Evolutionary conservation across 2,329 filamentous ascomycete species (phyloP), one percentile per base, ranked within the genome.

Genomic region (Aureobasidium uvarum): DNA sequence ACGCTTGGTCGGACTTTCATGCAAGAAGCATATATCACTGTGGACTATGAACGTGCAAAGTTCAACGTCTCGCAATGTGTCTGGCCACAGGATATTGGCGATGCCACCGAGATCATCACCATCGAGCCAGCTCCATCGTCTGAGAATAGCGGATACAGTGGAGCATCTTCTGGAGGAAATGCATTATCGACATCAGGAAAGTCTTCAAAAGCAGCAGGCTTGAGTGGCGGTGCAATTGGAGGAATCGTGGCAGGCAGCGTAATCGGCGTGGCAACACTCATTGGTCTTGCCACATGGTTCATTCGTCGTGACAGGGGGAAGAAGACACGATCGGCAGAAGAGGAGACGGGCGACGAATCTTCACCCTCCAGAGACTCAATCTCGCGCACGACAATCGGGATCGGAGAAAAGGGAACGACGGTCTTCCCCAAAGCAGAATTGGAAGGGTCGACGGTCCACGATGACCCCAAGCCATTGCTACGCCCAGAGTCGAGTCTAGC

Each of bases 1-100:
- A 83, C 88, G 14, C 81, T 91, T 41, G 89, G 89, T 8, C 82
- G 88, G 39, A 83, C 85, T 0, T 91, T 91, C 69, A 77, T 92
- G 63, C 89, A 91, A 72, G 88, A 91, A 74, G 83, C 88, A 2
- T 83, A 83, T 67, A 66, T 83, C 55, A 76, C 74, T 3, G 80
- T 81, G 6, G 80, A 83, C 67, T 83, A 79, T 74, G 80, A 83
- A 67, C 75, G 78, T 14, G 71, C 76, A 31, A 77, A 76, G 39
- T 83, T 83, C 72, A 79, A 78, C 33, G 71, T 83, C 2, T 80
- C 77, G 18, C 79, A 79, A 62, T 55, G 48, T 25, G 38, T 46
- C n/a, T 76, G 73, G 74, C 52, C 66, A 5, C 68, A 70, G 36
- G 68, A 66, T 28, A 55, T 68, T 3, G 69, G 65, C 25, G 63